Evolutionary conservation across 1,284 basidiomycete species (phyloP).

Genomic region (Irpex rosettiformis): DNA sequence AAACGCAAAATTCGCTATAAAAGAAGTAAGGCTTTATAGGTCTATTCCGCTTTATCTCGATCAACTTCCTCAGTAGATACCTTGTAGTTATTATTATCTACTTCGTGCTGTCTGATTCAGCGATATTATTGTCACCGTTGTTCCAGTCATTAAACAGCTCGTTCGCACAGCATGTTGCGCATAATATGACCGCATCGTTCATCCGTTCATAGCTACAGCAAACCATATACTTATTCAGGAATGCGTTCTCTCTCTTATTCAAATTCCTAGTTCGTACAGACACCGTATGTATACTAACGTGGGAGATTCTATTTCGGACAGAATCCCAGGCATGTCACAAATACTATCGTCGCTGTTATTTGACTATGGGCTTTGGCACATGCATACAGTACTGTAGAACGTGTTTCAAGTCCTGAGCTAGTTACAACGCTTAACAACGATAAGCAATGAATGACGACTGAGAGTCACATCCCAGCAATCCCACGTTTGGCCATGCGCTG

Average conservation of each 20-base stretch:
- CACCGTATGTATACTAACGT: neutral
- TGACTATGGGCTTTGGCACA: neutral
- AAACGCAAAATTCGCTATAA: too few relatives aligned
- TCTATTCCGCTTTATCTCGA: too few relatives aligned
- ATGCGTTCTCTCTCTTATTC: neutral
- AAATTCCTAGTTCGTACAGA: neutral
- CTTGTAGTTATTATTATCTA: too few relatives aligned
- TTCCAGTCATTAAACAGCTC: too few relatives aligned
- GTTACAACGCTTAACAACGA: too few relatives aligned
- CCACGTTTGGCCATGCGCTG: neutral
- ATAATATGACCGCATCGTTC: neutral
- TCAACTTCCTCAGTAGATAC: too few relatives aligned
- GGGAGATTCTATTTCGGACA: neutral
- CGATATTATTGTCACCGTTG: too few relatives aligned
- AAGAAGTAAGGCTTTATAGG: too few relatives aligned
- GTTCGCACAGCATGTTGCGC: neutral
- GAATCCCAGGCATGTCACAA: neutral
- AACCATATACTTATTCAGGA: neutral
- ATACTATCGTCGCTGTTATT: neutral
- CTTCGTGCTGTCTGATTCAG: too few relatives aligned
- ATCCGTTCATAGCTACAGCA: neutral
- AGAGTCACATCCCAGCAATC: neutral
- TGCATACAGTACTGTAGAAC: neutral
- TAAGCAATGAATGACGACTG: neutral
- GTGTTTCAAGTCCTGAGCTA: neutral